A percentile compares a stretch with the other conserved stretches of the same genome.
phyloP scores from a whole-genome alignment of 2,329 filamentous ascomycete species.

The Diaporthe sp. region DNA sequence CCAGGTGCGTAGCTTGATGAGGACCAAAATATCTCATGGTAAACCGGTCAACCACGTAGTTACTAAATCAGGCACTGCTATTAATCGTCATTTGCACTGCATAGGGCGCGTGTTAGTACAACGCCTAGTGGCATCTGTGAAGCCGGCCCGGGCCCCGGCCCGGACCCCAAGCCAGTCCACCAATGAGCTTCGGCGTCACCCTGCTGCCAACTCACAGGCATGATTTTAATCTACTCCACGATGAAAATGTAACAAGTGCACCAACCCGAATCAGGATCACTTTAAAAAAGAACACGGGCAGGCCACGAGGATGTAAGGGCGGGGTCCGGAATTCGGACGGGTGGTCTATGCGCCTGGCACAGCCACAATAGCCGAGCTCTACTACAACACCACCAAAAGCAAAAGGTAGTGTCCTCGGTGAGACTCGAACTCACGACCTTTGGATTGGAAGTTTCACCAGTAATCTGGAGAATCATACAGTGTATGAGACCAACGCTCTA shows the following conservation, averaged over 20 bases:
- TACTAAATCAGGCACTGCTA: not conserved
- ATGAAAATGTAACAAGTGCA: not conserved
- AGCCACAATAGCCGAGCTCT: not conserved
- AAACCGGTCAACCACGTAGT: not conserved
- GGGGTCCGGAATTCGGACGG: not conserved
- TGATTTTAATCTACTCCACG: not conserved
- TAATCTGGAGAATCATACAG: conserved; percentile 26
- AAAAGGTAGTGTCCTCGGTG: conserved; percentile 28
- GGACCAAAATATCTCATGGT: too few relatives aligned
- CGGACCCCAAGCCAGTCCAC: not conserved
- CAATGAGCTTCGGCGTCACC: not conserved
- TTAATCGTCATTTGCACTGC: not conserved
- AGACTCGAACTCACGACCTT: conserved; percentile 40
- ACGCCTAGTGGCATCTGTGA: not conserved
- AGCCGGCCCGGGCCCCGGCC: not conserved
- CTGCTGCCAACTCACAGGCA: too few relatives aligned
- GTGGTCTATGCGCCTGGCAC: not conserved
- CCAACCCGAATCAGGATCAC: not conserved
- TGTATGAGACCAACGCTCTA: conserved; percentile 51
- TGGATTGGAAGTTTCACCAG: conserved; percentile 44
- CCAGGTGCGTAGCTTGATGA: too few relatives aligned
- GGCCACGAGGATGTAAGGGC: too few relatives aligned
- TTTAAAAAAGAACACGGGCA: not conserved
- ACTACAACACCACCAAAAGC: not conserved
- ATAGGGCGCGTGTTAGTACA: not conserved